Evolutionary conservation across 1,284 basidiomycete species (phyloP).

Genomic region (Bondarzewia mesenterica): DNA sequence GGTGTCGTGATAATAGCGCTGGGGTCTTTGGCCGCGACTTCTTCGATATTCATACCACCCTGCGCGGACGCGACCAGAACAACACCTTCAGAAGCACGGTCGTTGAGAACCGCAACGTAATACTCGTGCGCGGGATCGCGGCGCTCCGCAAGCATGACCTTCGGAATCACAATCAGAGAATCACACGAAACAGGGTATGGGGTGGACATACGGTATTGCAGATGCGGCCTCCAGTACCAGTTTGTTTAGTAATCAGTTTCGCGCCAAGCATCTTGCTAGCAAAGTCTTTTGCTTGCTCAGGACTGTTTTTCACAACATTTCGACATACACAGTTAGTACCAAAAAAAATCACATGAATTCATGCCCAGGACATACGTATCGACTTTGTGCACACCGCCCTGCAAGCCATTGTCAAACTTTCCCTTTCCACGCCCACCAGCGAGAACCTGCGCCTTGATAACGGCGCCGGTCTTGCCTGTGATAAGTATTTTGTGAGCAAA

Average conservation of each 20-base stretch:
- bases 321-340: slow-evolving; percentile 1
- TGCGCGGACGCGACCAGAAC: slow-evolving; percentile 93
- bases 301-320: slow-evolving; percentile 37
- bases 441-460: slow-evolving; percentile 98
- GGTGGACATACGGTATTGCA: slow-evolving; percentile 80
- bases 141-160: slow-evolving; percentile 98
- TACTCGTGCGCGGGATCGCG: slow-evolving; percentile 95
- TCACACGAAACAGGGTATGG: slow-evolving; percentile 3
- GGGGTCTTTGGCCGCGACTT: slow-evolving; percentile 97
- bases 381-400: slow-evolving; percentile 96
- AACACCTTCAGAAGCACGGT: slow-evolving; percentile 83
- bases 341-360: slow-evolving; percentile 4
- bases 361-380: slow-evolving; percentile 72
- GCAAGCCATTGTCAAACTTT: slow-evolving; percentile 92
- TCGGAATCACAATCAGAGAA: slow-evolving; percentile 5
- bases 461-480: slow-evolving; percentile 65
- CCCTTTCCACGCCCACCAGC: slow-evolving; percentile 99
- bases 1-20: slow-evolving; percentile 94
- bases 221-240: slow-evolving; percentile 84
- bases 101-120: slow-evolving; percentile 96
- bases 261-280: slow-evolving; percentile 93
- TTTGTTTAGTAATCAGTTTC: slow-evolving; percentile 98
- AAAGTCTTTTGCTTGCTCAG: slow-evolving; percentile 82
- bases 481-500: slow-evolving; percentile 1
- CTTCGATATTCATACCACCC: slow-evolving; percentile 98